Conservation (phyloP, 2,329 filamentous ascomycete species). For the Penicillium fuscoglaucum region DNA sequence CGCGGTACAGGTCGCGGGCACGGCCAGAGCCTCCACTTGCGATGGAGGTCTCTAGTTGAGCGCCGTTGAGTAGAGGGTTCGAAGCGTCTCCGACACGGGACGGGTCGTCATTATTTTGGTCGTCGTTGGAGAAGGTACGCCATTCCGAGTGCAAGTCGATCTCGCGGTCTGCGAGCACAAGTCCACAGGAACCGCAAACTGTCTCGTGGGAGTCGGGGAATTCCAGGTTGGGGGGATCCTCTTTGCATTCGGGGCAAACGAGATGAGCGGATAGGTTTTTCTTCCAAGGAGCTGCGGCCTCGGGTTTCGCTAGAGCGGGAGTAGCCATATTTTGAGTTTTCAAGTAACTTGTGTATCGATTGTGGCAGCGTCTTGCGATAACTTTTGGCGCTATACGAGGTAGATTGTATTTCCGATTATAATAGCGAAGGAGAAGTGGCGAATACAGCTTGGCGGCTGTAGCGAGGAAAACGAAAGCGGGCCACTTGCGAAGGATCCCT, state of each 20-base stretch:
- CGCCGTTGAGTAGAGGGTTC: conserved; percentile 85
- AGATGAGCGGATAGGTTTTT: conserved; percentile 85
- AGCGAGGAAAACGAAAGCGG: conserved; percentile 19
- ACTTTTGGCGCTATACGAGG: conserved; percentile 43
- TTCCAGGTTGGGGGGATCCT: conserved; percentile 85
- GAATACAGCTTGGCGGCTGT: conserved; percentile 68
- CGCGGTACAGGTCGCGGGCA: conserved; percentile 73
- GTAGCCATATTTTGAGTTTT: conserved; percentile 38
- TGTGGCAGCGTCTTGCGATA: conserved; percentile 45
- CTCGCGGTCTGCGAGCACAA: conserved; percentile 85
- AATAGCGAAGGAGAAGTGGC: conserved; percentile 65
- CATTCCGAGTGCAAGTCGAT: conserved; percentile 97
- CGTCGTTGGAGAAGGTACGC: conserved; percentile 98
- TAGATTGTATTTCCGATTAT: conserved; percentile 51
- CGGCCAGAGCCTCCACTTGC: conserved; percentile 74
- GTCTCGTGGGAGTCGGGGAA: conserved; percentile 94
- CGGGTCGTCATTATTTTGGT: conserved; percentile 93
- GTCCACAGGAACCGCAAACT: conserved; percentile 86
- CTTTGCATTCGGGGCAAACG: conserved; percentile 87
- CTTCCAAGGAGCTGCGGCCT: conserved; percentile 57
- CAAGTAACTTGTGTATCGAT: conserved; percentile 35
- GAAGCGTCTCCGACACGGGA: conserved; percentile 95
- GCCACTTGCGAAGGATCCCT: conserved; percentile 7
- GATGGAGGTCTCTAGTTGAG: conserved; percentile 85
- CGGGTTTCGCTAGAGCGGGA: conserved; percentile 40